Evolutionary conservation across 2,329 filamentous ascomycete genomes (phyloP).

Genomic region (Botryotinia calthae): DNA sequence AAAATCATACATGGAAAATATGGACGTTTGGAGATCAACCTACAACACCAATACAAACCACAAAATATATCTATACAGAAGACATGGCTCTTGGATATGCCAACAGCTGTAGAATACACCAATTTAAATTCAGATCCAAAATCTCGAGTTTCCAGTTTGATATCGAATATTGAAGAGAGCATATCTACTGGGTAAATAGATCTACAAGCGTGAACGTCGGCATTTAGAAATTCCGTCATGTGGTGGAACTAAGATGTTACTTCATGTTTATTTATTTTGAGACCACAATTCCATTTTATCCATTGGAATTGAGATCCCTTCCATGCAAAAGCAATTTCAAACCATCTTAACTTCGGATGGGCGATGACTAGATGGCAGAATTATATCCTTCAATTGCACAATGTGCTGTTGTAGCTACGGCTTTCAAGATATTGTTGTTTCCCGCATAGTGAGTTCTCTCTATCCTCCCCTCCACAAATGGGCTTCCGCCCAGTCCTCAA

Average conservation of each 20-base stretch:
- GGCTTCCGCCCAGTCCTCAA: background rate
- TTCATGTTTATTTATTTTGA: background rate
- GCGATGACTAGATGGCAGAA: slow-evolving; percentile 63
- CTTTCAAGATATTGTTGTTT: slow-evolving; percentile 88
- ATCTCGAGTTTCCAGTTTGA: background rate
- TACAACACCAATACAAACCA: background rate
- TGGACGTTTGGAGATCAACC: background rate
- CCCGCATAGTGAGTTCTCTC: slow-evolving; percentile 79
- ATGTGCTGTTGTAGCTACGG: slow-evolving; percentile 80
- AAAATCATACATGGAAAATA: background rate
- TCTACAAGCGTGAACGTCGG: background rate
- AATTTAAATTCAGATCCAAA: fast-evolving
- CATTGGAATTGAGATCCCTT: background rate
- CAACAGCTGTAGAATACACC: background rate
- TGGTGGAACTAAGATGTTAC: background rate
- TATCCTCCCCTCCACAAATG: background rate
- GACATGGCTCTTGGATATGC: fast-evolving
- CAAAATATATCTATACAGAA: no score
- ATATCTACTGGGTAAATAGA: no score
- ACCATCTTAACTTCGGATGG: background rate
- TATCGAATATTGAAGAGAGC: background rate
- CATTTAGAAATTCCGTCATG: slow-evolving; percentile 18
- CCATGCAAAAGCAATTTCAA: background rate
- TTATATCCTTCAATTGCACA: slow-evolving; percentile 84
- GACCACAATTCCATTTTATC: background rate